These are phyloP conservation scores for Samsoniella hepiali DNA, from an alignment of 2,329 filamentous ascomycete genomes.

Conservation along the genomic window DNA sequence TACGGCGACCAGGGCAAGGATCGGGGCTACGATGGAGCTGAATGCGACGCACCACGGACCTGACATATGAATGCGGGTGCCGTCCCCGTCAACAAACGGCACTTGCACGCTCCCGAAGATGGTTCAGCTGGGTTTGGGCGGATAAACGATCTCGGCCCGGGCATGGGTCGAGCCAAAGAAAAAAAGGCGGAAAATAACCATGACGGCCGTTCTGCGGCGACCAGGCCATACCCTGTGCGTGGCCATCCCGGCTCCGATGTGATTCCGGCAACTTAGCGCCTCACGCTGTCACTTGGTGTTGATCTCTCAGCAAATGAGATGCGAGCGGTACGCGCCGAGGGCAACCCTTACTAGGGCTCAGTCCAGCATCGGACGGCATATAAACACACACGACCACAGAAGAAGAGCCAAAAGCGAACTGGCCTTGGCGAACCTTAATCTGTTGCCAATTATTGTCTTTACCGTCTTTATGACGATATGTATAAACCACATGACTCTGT, in stretches of 20 bases:
- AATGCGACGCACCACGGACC: constrained; percentile 1
- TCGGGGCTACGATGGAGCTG: constrained; percentile 9
- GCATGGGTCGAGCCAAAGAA: not conserved
- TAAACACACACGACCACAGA: not conserved
- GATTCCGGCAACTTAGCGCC: constrained; percentile 10
- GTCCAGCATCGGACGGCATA: not conserved
- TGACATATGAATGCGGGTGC: not conserved
- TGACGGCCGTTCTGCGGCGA: not conserved
- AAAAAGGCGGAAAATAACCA: not conserved
- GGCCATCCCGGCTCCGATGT: constrained; percentile 6
- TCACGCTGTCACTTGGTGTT: not conserved
- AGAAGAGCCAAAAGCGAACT: not conserved
- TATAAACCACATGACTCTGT: not conserved
- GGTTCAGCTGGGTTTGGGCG: not conserved
- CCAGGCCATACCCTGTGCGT: not conserved
- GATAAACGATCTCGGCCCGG: not conserved
- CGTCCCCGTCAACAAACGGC: not conserved
- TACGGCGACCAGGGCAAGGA: not conserved
- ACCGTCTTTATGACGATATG: not conserved
- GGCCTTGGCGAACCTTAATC: not conserved
- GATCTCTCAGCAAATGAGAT: constrained; percentile 2
- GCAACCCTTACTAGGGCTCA: not conserved
- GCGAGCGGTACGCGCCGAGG: constrained; percentile 11
- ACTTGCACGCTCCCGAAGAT: not conserved
- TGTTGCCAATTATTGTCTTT: not conserved